Evolutionary conservation across 306 rosid genomes (phyloP), one percentile per base, ranked within the genome.

Genomic region (Argentina anserina): DNA sequence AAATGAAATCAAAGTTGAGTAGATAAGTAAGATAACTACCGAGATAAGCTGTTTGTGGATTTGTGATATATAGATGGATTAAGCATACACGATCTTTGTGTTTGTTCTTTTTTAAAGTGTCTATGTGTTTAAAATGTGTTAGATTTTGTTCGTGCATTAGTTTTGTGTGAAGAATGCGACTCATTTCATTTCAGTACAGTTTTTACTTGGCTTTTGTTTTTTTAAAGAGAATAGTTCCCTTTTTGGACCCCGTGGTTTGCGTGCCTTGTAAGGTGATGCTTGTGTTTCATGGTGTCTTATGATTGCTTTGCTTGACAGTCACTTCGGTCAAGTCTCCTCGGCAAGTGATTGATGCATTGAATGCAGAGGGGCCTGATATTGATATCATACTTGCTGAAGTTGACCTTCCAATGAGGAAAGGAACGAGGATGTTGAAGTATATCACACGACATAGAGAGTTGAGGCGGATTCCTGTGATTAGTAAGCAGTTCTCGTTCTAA

Each of bases 271-370:
- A 75, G 59, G 33, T 40, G 73, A 40, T 39, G 7, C 7, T 29
- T 46, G 25, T 60, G 67, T 33, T 23, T 21, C 47, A 42, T 61
- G 37, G 46, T 41, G 73, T 73, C 71, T 67, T 41, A 70, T 40
- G 31, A 17, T 70, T 76, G 76, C 69, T 39, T 40, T 81, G 72
- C 66, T 82, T 76, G 45, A 46, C 90, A 95, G 97, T 95, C 72
- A 90, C 81, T 49, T 81, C 87, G 3, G 97, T 90, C 58, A 95
- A 65, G 83, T 91, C 97, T 46, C 88, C 96, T 26, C 86, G 97
- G 65, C 97, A 95, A 78, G 96, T 95, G 41, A 95, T 95, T 71
- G 97, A 90, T 80, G 99, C 99, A 39, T 79, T 95, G 86, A 95
- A 92, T 84, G 99, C 96, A 2, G 97, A 92, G 75, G 96, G 97